Conservation (phyloP, 1,284 basidiomycete species). For the Apiotrichum domesticum region DNA sequence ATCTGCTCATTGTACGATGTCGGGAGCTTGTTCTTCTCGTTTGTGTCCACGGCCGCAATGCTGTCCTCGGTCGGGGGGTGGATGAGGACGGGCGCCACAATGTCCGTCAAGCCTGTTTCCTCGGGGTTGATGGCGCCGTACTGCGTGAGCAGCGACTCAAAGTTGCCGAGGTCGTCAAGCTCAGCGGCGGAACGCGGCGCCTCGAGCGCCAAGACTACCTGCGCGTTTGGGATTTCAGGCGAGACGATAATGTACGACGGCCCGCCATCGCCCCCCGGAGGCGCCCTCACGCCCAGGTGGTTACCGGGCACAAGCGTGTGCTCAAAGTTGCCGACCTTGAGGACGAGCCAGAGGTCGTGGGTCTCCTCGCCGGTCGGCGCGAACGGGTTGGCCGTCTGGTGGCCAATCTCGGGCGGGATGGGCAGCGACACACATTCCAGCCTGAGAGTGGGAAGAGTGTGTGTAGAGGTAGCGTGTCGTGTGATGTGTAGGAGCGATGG, state of each 20-base stretch:
- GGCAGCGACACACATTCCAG: constrained; percentile 45
- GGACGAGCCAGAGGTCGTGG: constrained; percentile 46
- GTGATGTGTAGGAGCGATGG: too few relatives aligned
- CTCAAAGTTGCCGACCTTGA: constrained; percentile 81
- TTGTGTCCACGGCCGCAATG: not conserved
- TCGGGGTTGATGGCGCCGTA: constrained; percentile 51
- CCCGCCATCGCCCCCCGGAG: constrained; percentile 14
- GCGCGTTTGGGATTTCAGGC: constrained; percentile 29
- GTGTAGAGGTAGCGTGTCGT: too few relatives aligned
- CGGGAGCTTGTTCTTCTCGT: constrained; percentile 9
- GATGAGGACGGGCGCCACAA: constrained; percentile 16
- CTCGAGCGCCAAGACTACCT: constrained; percentile 44
- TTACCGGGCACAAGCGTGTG: constrained; percentile 95
- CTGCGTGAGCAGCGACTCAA: constrained; percentile 63
- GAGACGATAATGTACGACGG: constrained; percentile 21
- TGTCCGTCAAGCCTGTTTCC: constrained; percentile 23
- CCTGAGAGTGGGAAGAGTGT: constrained; percentile 17
- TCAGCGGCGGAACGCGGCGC: constrained; percentile 22
- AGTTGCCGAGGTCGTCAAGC: constrained; percentile 59
- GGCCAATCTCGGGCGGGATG: constrained; percentile 38
- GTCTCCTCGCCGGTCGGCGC: constrained; percentile 34
- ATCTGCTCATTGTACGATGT: not conserved
- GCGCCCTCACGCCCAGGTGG: constrained; percentile 16
- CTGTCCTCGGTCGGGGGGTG: constrained; percentile 1
- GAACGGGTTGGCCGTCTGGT: constrained; percentile 47